Evolutionary conservation across 352 stramenopile genomes (phyloP).

Genomic region (Pythium brassicae): DNA sequence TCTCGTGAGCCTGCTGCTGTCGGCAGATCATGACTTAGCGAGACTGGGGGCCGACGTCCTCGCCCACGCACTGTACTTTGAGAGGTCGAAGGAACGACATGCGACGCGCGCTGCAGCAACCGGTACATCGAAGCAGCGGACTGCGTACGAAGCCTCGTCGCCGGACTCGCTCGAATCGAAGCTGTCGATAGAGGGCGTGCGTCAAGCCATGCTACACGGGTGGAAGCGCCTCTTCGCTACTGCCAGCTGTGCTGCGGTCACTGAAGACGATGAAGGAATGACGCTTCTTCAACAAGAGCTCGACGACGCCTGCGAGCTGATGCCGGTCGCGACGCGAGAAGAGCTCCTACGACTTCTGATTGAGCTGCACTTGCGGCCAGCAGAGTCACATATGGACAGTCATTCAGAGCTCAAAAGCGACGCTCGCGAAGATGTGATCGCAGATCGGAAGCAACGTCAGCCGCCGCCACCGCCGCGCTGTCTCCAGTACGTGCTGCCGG

Average conservation of each 20-base stretch:
- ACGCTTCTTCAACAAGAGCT: conserved; percentile 6
- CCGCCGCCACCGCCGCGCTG: neutral
- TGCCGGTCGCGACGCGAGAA: neutral
- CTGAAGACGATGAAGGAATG: conserved; percentile 6
- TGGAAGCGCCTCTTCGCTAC: conserved; percentile 7
- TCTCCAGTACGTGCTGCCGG: conserved; percentile 8
- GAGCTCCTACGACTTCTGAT: conserved; percentile 8
- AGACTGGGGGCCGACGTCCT: conserved; percentile 9
- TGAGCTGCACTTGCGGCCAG: conserved; percentile 1
- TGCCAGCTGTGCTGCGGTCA: neutral
- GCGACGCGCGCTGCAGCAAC: neutral
- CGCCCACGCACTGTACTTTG: conserved; percentile 12
- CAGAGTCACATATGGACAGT: neutral
- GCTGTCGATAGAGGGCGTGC: neutral
- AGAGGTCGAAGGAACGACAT: neutral
- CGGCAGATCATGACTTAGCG: neutral
- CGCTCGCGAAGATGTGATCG: neutral
- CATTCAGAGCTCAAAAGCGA: neutral
- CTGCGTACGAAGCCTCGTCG: neutral
- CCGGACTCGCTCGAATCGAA: neutral
- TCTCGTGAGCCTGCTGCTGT: conserved; percentile 5
- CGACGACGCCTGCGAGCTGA: conserved; percentile 2
- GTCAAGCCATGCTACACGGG: conserved; percentile 2
- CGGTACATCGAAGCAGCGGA: neutral
- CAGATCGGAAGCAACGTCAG: neutral